Conservation (phyloP, 192 early-diverging fungal genomes). For the Gonapodya prolifera region DNA sequence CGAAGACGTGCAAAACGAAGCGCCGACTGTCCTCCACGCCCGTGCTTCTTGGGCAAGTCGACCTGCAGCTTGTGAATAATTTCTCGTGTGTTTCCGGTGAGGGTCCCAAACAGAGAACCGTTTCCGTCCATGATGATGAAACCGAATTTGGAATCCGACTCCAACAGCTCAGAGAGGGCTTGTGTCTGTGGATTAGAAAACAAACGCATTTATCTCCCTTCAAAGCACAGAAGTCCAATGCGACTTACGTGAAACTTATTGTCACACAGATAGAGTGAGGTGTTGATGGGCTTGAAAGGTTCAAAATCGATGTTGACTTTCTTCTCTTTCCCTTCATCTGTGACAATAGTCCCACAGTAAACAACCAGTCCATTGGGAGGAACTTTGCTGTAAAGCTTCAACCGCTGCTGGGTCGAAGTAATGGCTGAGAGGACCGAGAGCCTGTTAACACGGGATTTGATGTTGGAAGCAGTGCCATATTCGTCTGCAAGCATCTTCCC, state of each 20-base stretch:
- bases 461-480: conserved; percentile 99
- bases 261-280: conserved; percentile 93
- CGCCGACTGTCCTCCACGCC: conserved; percentile 99
- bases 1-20: conserved; percentile 98
- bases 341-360: conserved; percentile 87
- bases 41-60: conserved; percentile 99
- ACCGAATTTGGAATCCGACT: conserved; percentile 90
- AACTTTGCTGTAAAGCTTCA: conserved; percentile 85
- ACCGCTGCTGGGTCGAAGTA: conserved; percentile 88
- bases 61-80: conserved; percentile 88
- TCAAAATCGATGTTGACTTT: conserved; percentile 98
- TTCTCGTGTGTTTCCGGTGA: conserved; percentile 90
- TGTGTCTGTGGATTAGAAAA: conserved; percentile 35
- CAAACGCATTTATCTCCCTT: background rate
- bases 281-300: conserved; percentile 99
- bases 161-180: conserved; percentile 78
- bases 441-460: conserved; percentile 98
- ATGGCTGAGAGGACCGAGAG: conserved; percentile 94
- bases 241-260: conserved; percentile 82
- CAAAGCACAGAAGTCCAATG: background rate
- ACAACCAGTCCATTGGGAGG: conserved; percentile 94
- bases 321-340: conserved; percentile 98
- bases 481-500: conserved; percentile 94
- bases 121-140: conserved; percentile 99
- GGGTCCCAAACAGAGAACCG: conserved; percentile 85